Conservation (phyloP, 495 filamentous ascomycete species). For the Talaromyces nanjingensis region DNA sequence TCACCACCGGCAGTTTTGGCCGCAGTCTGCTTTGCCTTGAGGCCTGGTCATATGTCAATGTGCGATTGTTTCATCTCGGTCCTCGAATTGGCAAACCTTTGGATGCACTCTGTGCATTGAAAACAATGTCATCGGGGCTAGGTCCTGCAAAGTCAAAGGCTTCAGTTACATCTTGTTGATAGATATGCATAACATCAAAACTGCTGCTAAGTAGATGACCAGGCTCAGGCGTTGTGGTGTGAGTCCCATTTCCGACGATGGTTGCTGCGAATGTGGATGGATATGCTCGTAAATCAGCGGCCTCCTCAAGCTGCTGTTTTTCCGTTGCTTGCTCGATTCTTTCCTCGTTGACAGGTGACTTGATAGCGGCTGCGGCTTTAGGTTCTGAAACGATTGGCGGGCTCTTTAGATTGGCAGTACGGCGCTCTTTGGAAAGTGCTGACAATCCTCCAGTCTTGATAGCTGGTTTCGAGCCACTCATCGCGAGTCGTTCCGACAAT, state of each 20-base stretch:
- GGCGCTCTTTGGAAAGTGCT: constrained; percentile 17
- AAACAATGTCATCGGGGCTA: constrained; percentile 88
- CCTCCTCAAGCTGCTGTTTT: constrained; percentile 13
- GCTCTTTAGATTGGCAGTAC: constrained; percentile 13
- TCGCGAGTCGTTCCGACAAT: constrained; percentile 31
- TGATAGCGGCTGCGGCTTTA: neutral
- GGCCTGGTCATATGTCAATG: constrained; percentile 36
- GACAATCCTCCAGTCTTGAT: constrained; percentile 21
- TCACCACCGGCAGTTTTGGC: constrained; percentile 30
- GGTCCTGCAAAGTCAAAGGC: constrained; percentile 72
- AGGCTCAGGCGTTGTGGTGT: constrained; percentile 27
- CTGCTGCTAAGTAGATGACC: constrained; percentile 30
- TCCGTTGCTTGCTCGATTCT: constrained; percentile 6
- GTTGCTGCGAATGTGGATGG: constrained; percentile 66
- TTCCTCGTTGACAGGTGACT: neutral
- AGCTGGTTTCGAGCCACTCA: constrained; percentile 21
- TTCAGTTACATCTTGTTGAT: constrained; percentile 41
- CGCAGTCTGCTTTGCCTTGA: constrained; percentile 40
- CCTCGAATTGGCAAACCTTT: constrained; percentile 69
- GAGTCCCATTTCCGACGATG: constrained; percentile 46
- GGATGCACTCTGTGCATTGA: constrained; percentile 67
- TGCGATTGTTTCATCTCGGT: constrained; percentile 27
- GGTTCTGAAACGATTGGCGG: neutral
- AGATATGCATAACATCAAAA: constrained; percentile 47
- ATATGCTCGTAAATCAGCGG: constrained; percentile 26